A percentile compares a stretch with the other conserved stretches of the same genome.
Evolutionary conservation across 768 basidiomycete genomes (phyloP).

Genomic region (Lyophyllum atratum): DNA sequence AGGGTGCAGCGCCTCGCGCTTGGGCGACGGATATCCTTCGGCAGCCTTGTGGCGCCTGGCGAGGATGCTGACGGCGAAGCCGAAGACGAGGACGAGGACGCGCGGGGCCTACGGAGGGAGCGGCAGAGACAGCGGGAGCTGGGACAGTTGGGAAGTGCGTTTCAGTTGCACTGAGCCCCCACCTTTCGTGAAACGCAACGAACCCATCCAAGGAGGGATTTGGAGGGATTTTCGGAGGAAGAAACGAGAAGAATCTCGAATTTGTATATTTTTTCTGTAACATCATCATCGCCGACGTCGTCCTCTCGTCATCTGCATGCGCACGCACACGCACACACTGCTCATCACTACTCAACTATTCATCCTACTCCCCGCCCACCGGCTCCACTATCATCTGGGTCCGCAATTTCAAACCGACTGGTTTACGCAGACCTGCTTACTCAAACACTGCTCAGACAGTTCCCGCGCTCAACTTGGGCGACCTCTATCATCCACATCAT

Average conservation of each 20-base stretch:
- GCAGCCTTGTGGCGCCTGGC: constrained; percentile 42
- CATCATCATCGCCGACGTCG: constrained; percentile 6
- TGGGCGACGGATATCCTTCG: constrained; percentile 68
- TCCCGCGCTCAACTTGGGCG: background rate
- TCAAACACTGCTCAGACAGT: background rate
- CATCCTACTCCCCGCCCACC: background rate
- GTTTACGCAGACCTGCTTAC: background rate
- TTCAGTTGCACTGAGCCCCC: constrained; percentile 55
- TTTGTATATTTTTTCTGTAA: constrained; percentile 9
- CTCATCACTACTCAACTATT: background rate
- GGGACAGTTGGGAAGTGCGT: constrained; percentile 65
- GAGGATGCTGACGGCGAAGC: constrained; percentile 38
- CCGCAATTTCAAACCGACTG: background rate
- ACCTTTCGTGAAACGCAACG: constrained; percentile 4
- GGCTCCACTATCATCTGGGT: background rate
- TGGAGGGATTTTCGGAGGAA: constrained; percentile 2
- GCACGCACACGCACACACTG: background rate
- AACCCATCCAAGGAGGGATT: constrained; percentile 1
- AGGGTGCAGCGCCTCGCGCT: constrained; percentile 49
- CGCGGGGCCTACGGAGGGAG: constrained; percentile 19
- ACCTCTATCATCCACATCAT: background rate
- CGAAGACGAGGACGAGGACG: constrained; percentile 34
- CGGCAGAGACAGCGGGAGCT: constrained; percentile 15
- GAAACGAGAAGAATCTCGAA: background rate
- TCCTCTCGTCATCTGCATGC: background rate